These are phyloP conservation scores for Ceraceosorus guamensis DNA, from an alignment of 1,284 basidiomycete genomes.

Conservation along the genomic window DNA sequence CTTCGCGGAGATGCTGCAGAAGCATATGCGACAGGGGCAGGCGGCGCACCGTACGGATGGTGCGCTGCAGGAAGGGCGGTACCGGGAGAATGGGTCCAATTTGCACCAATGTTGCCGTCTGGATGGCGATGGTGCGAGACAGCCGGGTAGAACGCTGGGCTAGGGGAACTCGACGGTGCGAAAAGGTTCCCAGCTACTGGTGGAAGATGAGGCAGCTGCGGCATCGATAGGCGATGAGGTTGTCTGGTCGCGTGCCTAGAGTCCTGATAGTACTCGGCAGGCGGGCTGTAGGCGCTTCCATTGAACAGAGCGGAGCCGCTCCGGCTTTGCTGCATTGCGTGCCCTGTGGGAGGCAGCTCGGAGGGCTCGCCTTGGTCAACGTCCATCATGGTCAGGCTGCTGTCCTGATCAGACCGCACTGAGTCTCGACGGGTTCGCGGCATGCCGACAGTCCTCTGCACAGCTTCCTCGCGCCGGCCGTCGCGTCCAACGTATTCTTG, in stretches of 20 bases:
- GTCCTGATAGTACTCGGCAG: neutral
- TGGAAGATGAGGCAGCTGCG: neutral
- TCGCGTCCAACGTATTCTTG: conserved; percentile 16
- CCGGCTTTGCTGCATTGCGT: neutral
- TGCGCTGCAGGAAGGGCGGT: too few relatives aligned
- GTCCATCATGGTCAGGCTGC: too few relatives aligned
- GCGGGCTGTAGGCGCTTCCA: neutral
- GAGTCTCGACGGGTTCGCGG: neutral
- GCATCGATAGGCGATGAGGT: neutral
- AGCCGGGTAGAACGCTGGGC: too few relatives aligned
- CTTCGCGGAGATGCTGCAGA: too few relatives aligned
- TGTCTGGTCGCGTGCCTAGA: neutral
- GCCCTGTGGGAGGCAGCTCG: neutral
- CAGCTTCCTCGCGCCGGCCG: conserved; percentile 3
- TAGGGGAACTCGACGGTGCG: too few relatives aligned
- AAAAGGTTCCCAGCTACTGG: too few relatives aligned
- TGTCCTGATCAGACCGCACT: neutral
- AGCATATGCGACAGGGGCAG: too few relatives aligned
- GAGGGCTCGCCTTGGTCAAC: neutral
- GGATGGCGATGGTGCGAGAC: too few relatives aligned
- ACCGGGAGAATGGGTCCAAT: too few relatives aligned
- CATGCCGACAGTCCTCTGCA: conserved; percentile 6
- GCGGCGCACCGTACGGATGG: too few relatives aligned
- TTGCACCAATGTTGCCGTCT: too few relatives aligned
- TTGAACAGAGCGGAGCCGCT: neutral